Evolutionary conservation across 2,329 filamentous ascomycete genomes (phyloP), one percentile per base, ranked within the genome.

Genomic region (Trichoderma semiorbis): DNA sequence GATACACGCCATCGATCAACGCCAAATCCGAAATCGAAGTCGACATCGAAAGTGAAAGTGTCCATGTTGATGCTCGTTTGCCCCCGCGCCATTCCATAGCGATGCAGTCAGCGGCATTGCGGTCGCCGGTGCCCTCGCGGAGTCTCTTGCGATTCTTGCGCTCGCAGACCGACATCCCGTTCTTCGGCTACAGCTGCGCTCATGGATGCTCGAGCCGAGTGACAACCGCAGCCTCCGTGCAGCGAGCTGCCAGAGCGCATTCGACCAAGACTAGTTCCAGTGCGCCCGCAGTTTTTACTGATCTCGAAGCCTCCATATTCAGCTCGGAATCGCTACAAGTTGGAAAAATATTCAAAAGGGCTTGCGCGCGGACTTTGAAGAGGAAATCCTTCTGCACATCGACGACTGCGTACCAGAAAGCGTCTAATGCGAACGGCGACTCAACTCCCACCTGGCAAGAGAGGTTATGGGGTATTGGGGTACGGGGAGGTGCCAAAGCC

Each of bases 131-230:
- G 66, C 88, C 88, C 30, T 89, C 87, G 66, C 81, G 81, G 75
- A 83, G 80, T 72, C 87, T 95, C 24, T 85, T 96, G 74, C 90
- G 90, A 75, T 95, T 93, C 80, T 85, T 96, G 74, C 90, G 89
- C 75, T 88, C 85, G 69, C 93, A 95, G 80, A 89, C 92, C 74
- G 87, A 92, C 76, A 84, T 84, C 69, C 78, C 87, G 74, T 87
- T 88, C 76, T 85, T 87, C 79, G 83, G 78, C 69, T 78, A 82
- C 69, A 84, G 82, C 76, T 78, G 79, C 36, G 39, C 58, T 55
- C 18, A 68, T 69, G 43, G 18, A 26, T 50, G 57, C 50, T 43
- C n/a, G 32, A 34, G 39, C 26, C 70, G 57, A 50, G 61, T 63
- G 50, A 39, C 50, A 10, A 65, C 32, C 50, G 28, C 21, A 3